A percentile compares a stretch with the other conserved stretches of the same genome.
Evolutionary conservation across 352 stramenopile genomes (phyloP).

Genomic region (Salisapilia sapeloensis): DNA sequence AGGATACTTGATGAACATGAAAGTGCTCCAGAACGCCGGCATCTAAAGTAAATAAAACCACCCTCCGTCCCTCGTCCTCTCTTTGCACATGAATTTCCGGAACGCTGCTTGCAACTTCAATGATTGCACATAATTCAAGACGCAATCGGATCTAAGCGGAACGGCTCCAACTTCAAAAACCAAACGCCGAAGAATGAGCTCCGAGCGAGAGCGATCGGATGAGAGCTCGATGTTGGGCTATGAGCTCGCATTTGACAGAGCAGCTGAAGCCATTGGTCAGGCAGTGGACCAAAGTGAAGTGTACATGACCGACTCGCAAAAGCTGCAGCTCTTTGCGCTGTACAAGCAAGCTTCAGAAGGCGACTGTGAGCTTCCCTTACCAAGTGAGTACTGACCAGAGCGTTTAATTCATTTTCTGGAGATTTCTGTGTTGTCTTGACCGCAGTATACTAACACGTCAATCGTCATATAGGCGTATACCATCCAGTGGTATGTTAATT

Average conservation of each 20-base stretch:
- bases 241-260: slow-evolving; percentile 23
- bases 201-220: slow-evolving; percentile 11
- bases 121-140: too few relatives aligned
- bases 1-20: too few relatives aligned
- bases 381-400: slow-evolving; percentile 11
- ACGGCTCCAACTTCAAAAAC: too few relatives aligned
- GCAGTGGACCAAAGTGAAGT: slow-evolving; percentile 9
- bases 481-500: slow-evolving; percentile 22
- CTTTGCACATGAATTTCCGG: too few relatives aligned
- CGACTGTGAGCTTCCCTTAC: slow-evolving; percentile 29
- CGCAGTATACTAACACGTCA: neutral
- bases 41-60: too few relatives aligned
- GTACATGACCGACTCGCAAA: slow-evolving; percentile 36
- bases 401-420: neutral
- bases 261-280: slow-evolving; percentile 18
- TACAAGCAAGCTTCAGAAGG: slow-evolving; percentile 65
- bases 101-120: too few relatives aligned
- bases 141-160: too few relatives aligned
- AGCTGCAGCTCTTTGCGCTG: slow-evolving; percentile 59
- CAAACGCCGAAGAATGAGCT: too few relatives aligned
- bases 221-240: slow-evolving; percentile 29
- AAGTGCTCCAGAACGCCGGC: too few relatives aligned
- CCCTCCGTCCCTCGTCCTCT: too few relatives aligned
- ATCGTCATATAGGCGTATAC: slow-evolving; percentile 13
- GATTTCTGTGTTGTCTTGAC: neutral